Evolutionary conservation across 2,329 filamentous ascomycete species (phyloP).

Genomic region (Penicillium hordei): DNA sequence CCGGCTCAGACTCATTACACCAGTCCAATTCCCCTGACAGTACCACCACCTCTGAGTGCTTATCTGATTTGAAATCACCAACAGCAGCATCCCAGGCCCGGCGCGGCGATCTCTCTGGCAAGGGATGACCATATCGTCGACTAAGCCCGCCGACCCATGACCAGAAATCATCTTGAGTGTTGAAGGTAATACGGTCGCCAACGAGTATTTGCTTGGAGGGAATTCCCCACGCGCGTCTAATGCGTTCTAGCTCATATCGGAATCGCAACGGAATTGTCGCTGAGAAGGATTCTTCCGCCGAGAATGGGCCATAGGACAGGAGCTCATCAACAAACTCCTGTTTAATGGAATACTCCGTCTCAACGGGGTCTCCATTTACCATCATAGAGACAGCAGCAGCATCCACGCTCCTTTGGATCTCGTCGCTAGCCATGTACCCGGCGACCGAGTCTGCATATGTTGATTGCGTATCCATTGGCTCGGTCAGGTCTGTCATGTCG

Average conservation of each 20-base stretch:
- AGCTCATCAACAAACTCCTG: slow-evolving; percentile 32
- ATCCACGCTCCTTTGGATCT: slow-evolving; percentile 16
- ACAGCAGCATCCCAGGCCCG: slow-evolving; percentile 39
- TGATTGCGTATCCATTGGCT: slow-evolving; percentile 26
- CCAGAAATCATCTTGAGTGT: slow-evolving; percentile 37
- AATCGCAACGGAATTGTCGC: slow-evolving; percentile 34
- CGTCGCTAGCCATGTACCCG: slow-evolving; percentile 21
- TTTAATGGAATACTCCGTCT: slow-evolving; percentile 15
- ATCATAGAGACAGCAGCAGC: slow-evolving; percentile 5
- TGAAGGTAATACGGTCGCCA: slow-evolving; percentile 25
- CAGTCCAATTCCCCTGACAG: slow-evolving; percentile 45
- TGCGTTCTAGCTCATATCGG: slow-evolving; percentile 41
- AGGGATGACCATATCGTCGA: slow-evolving; percentile 22
- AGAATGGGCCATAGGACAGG: slow-evolving; percentile 39
- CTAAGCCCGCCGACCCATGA: slow-evolving; percentile 30
- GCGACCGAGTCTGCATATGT: slow-evolving; percentile 31
- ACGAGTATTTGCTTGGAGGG: slow-evolving; percentile 31
- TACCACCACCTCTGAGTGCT: slow-evolving; percentile 40
- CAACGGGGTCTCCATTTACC: slow-evolving; percentile 2
- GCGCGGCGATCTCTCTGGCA: slow-evolving; percentile 34
- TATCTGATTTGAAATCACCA: slow-evolving; percentile 33
- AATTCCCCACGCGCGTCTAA: slow-evolving; percentile 33
- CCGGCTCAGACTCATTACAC: slow-evolving; percentile 32
- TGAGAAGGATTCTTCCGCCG: slow-evolving; percentile 26
- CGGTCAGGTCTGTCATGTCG: slow-evolving; percentile 31